Conservation (phyloP, 805 yeast species). For the Cyberlindnera xylosilytica region DNA sequence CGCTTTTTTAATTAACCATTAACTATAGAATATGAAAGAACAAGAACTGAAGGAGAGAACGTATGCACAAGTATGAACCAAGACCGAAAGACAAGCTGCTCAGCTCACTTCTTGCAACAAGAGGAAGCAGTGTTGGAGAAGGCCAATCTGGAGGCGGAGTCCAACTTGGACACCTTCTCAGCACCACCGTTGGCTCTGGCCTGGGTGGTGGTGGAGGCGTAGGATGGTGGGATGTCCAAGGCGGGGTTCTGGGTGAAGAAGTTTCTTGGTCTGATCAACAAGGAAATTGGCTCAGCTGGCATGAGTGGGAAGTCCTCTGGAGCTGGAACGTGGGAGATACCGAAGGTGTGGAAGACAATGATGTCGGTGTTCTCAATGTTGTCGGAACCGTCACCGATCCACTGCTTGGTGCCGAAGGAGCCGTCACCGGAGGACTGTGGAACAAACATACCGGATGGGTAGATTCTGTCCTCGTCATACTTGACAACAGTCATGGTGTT, state of each 20-base stretch:
- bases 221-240: constrained; percentile 69
- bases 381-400: constrained; percentile 63
- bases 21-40: background rate
- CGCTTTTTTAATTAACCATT: background rate
- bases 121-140: constrained; percentile 30
- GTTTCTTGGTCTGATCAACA: constrained; percentile 74
- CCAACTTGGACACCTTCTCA: constrained; percentile 42
- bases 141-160: constrained; percentile 50
- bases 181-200: constrained; percentile 32
- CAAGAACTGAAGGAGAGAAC: constrained; percentile 2
- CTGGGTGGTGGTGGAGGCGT: constrained; percentile 45
- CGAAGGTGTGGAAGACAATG: constrained; percentile 77
- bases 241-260: constrained; percentile 77
- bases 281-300: constrained; percentile 81
- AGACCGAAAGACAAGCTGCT: too few species aligned
- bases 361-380: constrained; percentile 65
- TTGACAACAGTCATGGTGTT: constrained; percentile 67
- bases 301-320: constrained; percentile 89
- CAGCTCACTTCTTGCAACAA: constrained; percentile 27
- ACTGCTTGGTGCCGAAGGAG: constrained; percentile 58
- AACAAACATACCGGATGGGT: constrained; percentile 79
- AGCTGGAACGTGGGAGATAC: constrained; percentile 82
- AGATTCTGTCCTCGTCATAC: constrained; percentile 66
- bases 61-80: too few species aligned
- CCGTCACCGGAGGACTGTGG: constrained; percentile 76